phyloP scores from a whole-genome alignment of 768 basidiomycete species.

The Amanita pallidorosea region DNA sequence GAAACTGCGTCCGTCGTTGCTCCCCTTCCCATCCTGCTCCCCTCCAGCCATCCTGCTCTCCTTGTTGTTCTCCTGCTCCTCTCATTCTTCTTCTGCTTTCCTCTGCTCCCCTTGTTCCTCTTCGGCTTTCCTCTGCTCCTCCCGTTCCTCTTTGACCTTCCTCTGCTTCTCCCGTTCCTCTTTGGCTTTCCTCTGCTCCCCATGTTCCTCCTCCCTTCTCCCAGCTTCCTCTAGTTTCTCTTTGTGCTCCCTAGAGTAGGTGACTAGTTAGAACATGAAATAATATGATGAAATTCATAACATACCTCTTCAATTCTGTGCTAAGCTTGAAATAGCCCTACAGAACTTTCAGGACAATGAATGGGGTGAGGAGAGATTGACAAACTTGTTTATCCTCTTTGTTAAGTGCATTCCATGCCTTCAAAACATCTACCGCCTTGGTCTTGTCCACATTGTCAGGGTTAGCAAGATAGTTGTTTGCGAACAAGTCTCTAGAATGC shows the following conservation, averaged over 20 bases:
- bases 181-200: too few relatives aligned
- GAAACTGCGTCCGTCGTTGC: constrained; percentile 1
- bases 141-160: too few relatives aligned
- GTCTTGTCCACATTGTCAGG: background rate
- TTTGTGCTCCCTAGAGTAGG: constrained; percentile 1
- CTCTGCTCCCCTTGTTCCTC: too few relatives aligned
- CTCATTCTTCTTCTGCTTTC: background rate
- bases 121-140: too few relatives aligned
- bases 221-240: background rate
- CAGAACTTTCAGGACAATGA: background rate
- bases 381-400: background rate
- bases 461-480: background rate
- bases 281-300: background rate
- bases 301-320: background rate
- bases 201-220: background rate
- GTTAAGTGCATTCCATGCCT: background rate
- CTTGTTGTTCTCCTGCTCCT: background rate
- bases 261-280: background rate
- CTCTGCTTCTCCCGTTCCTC: too few relatives aligned
- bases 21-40: background rate
- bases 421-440: background rate
- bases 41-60: background rate
- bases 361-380: background rate
- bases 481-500: constrained; percentile 1
- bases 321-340: background rate